Conservation (phyloP, 768 basidiomycete species). For the Phylloporus sp. region DNA sequence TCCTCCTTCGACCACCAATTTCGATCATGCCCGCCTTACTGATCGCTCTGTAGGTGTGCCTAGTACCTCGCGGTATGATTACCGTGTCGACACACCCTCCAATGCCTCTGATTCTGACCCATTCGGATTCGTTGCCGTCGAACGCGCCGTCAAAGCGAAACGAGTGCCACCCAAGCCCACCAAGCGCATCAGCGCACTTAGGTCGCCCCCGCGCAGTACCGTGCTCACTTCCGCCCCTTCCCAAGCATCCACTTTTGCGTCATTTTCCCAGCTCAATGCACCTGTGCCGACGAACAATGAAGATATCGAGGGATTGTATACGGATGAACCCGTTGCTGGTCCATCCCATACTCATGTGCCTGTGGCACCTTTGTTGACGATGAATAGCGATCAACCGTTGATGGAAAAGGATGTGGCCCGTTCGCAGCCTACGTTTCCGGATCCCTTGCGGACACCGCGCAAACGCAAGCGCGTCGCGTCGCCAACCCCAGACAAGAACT, state of each 20-base stretch:
- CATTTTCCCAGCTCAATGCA: conserved; percentile 36
- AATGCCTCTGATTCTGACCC: conserved; percentile 43
- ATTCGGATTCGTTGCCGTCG: conserved; percentile 55
- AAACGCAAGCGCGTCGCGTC: conserved; percentile 24
- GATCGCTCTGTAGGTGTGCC: background rate
- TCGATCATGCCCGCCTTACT: conserved; percentile 6
- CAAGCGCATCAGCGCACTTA: conserved; percentile 9
- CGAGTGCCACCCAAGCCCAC: conserved; percentile 23
- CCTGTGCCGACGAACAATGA: conserved; percentile 30
- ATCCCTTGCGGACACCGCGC: conserved; percentile 31
- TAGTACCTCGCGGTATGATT: conserved; percentile 14
- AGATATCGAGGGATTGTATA: conserved; percentile 35
- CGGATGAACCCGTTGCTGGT: conserved; percentile 29
- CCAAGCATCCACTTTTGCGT: conserved; percentile 12
- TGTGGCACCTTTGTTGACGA: conserved; percentile 22
- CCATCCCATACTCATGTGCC: conserved; percentile 19
- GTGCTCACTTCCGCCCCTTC: conserved; percentile 16
- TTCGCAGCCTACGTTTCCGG: conserved; percentile 16
- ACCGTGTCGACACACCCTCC: conserved; percentile 20
- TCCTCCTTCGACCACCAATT: conserved; percentile 21
- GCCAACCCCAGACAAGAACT: background rate
- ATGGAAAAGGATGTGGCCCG: conserved; percentile 1
- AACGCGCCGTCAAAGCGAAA: conserved; percentile 45
- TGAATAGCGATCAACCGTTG: conserved; percentile 16
- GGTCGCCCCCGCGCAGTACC: conserved; percentile 19